These are phyloP conservation scores for Lasiosphaeria hispida DNA, from an alignment of 495 filamentous ascomycete genomes.

Conservation along the genomic window DNA sequence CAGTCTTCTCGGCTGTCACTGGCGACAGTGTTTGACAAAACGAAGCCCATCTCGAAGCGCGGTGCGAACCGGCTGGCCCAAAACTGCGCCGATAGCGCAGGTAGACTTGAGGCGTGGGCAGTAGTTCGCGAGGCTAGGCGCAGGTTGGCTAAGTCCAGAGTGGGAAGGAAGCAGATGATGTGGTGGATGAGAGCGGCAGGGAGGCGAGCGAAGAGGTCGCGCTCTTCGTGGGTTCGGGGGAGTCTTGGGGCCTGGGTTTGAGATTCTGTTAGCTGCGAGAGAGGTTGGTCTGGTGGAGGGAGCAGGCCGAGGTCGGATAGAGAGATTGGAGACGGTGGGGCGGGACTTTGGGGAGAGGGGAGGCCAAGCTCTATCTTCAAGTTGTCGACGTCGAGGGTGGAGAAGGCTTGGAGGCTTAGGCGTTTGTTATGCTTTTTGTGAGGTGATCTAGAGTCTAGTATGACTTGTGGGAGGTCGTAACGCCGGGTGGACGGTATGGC, in stretches of 20 bases:
- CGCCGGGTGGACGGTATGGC: not conserved
- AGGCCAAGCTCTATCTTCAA: not conserved
- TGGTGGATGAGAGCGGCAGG: slow-evolving; percentile 9
- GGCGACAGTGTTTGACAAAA: not conserved
- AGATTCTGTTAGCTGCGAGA: not conserved
- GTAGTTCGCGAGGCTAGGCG: slow-evolving; percentile 13
- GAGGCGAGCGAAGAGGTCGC: slow-evolving; percentile 12
- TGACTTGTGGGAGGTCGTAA: not conserved
- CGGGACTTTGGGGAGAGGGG: not conserved
- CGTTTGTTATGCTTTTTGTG: not conserved
- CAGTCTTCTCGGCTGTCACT: slow-evolving; percentile 8
- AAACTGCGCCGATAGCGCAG: not conserved
- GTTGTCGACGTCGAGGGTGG: not conserved
- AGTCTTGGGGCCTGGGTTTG: not conserved
- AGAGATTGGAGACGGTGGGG: not conserved
- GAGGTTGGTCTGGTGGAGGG: no score
- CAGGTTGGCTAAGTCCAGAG: slow-evolving; percentile 10
- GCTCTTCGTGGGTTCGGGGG: not conserved
- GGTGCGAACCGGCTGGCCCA: slow-evolving; percentile 19
- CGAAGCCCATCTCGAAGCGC: slow-evolving; percentile 21
- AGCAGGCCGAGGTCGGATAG: no score
- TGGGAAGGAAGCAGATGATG: slow-evolving; percentile 5
- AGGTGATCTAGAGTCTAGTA: not conserved
- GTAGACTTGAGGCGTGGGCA: slow-evolving; percentile 1
- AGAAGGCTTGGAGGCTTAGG: not conserved